Evolutionary conservation across 2,329 filamentous ascomycete species (phyloP).

Genomic region (Tolypocladium cylindrosporum): DNA sequence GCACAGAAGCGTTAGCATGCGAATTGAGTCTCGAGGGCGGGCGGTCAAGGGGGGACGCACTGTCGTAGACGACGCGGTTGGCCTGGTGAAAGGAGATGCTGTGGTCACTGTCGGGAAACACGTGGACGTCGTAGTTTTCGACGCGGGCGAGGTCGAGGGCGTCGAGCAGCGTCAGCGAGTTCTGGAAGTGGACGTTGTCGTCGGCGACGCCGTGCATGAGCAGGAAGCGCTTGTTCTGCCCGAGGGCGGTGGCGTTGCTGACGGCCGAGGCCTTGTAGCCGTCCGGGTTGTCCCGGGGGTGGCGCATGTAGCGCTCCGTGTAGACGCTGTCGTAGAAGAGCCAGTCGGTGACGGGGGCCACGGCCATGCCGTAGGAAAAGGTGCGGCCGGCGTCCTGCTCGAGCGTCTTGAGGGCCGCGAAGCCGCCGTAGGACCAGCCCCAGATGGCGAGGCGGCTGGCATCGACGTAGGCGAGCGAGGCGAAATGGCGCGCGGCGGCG

Average conservation of each 20-base stretch:
- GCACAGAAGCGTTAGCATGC: conserved; percentile 1
- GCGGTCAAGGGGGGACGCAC: conserved; percentile 40
- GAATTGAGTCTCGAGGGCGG: too few relatives aligned
- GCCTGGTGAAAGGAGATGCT: conserved; percentile 92
- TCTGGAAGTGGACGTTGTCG: conserved; percentile 97
- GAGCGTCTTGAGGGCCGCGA: conserved; percentile 88
- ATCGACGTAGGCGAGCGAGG: conserved; percentile 74
- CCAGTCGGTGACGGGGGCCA: conserved; percentile 98
- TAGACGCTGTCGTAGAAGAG: conserved; percentile 90
- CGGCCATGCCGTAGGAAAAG: conserved; percentile 95
- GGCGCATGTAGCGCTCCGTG: conserved; percentile 96
- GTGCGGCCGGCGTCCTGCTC: conserved; percentile 83
- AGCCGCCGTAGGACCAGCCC: conserved; percentile 98
- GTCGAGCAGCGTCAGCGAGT: conserved; percentile 79
- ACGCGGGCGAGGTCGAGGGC: conserved; percentile 70
- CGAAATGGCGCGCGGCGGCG: conserved; percentile 76
- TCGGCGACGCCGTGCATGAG: conserved; percentile 95
- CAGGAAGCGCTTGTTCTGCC: conserved; percentile 74
- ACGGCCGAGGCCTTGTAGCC: conserved; percentile 74
- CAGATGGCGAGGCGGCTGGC: conserved; percentile 77
- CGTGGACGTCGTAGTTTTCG: conserved; percentile 92
- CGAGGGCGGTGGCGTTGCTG: conserved; percentile 62
- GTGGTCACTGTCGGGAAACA: conserved; percentile 95
- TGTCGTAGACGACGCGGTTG: conserved; percentile 83
- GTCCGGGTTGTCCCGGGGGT: conserved; percentile 65